These are phyloP conservation scores for Mycosphaerelloides madeirae DNA, from an alignment of 2,329 filamentous ascomycete species.

Conservation along the genomic window DNA sequence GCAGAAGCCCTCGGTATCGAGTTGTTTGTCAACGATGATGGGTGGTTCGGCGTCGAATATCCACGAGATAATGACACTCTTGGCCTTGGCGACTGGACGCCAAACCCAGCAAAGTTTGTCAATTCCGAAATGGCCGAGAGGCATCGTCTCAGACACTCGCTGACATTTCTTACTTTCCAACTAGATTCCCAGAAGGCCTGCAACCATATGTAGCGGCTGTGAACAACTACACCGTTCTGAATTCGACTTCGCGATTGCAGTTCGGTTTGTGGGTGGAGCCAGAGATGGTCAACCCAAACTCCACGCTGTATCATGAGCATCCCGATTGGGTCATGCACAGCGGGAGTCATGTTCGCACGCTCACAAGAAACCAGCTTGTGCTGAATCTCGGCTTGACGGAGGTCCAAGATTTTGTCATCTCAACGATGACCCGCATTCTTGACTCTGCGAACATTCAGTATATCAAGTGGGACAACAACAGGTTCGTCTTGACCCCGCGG, in stretches of 20 bases:
- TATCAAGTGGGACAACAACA: slow-evolving; percentile 66
- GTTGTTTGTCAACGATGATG: slow-evolving; percentile 62
- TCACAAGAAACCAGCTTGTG: slow-evolving; percentile 56
- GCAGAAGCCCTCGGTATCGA: slow-evolving; percentile 57
- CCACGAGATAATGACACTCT: slow-evolving; percentile 54
- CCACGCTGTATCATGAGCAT: slow-evolving; percentile 56
- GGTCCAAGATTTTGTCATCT: slow-evolving; percentile 60
- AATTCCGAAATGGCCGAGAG: too few species aligned
- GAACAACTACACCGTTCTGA: slow-evolving; percentile 46
- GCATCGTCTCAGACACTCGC: too few species aligned
- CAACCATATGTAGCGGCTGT: slow-evolving; percentile 49
- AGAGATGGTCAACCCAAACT: slow-evolving; percentile 63
- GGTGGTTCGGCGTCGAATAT: slow-evolving; percentile 62
- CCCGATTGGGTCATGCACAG: slow-evolving; percentile 61
- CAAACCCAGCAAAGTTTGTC: slow-evolving; percentile 51
- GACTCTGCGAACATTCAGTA: slow-evolving; percentile 53
- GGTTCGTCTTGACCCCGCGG: slow-evolving; percentile 22
- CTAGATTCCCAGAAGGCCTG: slow-evolving; percentile 59
- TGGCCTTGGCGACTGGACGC: slow-evolving; percentile 60
- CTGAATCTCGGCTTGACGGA: slow-evolving; percentile 57
- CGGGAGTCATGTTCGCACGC: slow-evolving; percentile 52
- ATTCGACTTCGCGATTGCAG: slow-evolving; percentile 46
- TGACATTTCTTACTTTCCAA: too few species aligned
- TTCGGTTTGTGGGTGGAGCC: slow-evolving; percentile 66
- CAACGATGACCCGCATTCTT: slow-evolving; percentile 51